Base-by-base conservation (phyloP, 2,329 filamentous ascomycete genomes). In the Drechslera avenae region DNA sequence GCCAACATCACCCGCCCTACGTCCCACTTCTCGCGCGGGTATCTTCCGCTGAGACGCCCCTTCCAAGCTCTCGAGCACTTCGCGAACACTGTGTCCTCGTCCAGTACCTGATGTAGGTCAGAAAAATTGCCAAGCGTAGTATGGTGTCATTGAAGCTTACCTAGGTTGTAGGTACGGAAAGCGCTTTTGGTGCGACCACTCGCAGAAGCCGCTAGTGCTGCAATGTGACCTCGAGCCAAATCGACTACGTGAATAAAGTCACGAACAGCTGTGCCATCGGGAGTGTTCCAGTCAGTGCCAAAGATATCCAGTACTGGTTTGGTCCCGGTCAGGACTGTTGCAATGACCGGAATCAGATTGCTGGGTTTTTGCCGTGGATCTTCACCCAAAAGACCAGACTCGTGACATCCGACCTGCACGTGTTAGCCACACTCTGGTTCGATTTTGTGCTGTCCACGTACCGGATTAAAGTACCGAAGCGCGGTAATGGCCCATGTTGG, bases 171-270 rank as follows among this genome's bases (percentile, higher is more conserved):
- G 7, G 71, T 57, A 17, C 74, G 62, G 56, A 75, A 76, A 4
- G 72, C 56, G 2, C 70, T 55, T 39, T 62, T 62, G 31, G 68
- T 63, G 26, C 56, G 67, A 26, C 69, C 69, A 34, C 62, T 58
- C 19, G 68, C 59, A n/a, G 67, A 69, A 19, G 72, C 71, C 5
- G 69, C 63, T 46, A 86, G 74, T 1, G 86, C 86, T 5, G 85
- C 83, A 31, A 87, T 79, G 68, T 88, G 86, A 4, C 83, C 85
- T 34, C 81, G 76, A 5, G 85, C 85, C 36, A 88, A 78, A 67
- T 88, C 86, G 13, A 80, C 81, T 31, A 87, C 85, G 59, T 88
- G 85, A 56, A 88, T 86, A 63, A 86, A 88, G 68, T 88, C 86
- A 34, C 86, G 81, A 33, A 88, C 79, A 1, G 84, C 84, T 0